Conservation (phyloP, 345 rosid species). For the Camelina neglecta region DNA sequence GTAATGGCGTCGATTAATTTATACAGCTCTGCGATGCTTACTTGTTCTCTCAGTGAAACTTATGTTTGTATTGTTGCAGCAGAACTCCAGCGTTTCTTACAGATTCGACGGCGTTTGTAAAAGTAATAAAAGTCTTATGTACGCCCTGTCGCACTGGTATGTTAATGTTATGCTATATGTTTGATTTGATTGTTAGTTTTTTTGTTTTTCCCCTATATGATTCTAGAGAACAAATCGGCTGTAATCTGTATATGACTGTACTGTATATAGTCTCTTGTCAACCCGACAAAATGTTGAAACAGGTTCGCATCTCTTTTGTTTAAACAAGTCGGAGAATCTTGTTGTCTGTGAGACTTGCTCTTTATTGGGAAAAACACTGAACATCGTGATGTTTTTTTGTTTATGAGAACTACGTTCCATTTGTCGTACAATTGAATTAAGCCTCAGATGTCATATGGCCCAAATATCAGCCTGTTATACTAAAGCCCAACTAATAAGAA, state of each 20-base stretch:
- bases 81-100: slow-evolving; percentile 2
- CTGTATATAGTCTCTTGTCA: neutral
- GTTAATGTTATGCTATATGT: neutral
- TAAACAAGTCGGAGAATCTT: neutral
- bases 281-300: neutral
- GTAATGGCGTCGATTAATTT: neutral
- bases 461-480: neutral
- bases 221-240: neutral
- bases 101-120: neutral
- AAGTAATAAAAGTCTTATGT: neutral
- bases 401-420: slow-evolving; percentile 11
- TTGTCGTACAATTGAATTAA: neutral
- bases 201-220: neutral
- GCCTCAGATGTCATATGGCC: neutral
- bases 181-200: neutral
- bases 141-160: neutral
- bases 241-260: neutral
- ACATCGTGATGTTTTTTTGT: slow-evolving; percentile 5
- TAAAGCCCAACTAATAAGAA: neutral
- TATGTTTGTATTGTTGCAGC: slow-evolving; percentile 17
- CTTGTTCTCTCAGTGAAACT: neutral
- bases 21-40: neutral
- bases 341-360: no score
- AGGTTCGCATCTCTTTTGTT: neutral
- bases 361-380: neutral